Conservation (phyloP, 495 filamentous ascomycete species). For the Neurospora tetrasperma region DNA sequence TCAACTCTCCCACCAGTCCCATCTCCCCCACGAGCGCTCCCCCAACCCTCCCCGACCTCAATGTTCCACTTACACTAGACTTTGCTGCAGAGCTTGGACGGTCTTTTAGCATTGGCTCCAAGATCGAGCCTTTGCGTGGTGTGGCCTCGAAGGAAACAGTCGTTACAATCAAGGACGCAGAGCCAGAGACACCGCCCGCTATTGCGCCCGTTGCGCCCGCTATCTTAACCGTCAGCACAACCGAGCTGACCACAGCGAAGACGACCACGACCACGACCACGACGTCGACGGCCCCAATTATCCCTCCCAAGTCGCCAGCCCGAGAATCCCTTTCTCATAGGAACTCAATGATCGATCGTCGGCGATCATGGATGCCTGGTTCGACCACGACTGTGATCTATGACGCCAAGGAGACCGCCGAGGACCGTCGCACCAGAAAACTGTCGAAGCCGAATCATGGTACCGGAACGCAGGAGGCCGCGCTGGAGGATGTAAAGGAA, state of each 20-base stretch:
- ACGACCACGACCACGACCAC: slow-evolving; percentile 16
- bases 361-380: slow-evolving; percentile 35
- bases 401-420: not conserved
- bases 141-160: slow-evolving; percentile 5
- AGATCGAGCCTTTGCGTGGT: not conserved
- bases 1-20: slow-evolving; percentile 6
- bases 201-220: slow-evolving; percentile 2
- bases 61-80: not conserved
- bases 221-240: slow-evolving; percentile 3
- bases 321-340: slow-evolving; percentile 8
- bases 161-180: slow-evolving; percentile 17
- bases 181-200: slow-evolving; percentile 6
- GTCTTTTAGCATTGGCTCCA: slow-evolving; percentile 8
- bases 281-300: slow-evolving; percentile 17
- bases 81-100: not conserved
- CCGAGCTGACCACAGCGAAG: not conserved
- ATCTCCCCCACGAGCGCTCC: slow-evolving; percentile 7
- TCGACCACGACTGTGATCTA: slow-evolving; percentile 23
- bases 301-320: not conserved
- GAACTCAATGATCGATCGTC: slow-evolving; percentile 32
- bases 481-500: slow-evolving; percentile 4
- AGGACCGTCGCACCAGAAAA: slow-evolving; percentile 13
- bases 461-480: slow-evolving; percentile 2
- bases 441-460: slow-evolving; percentile 16
- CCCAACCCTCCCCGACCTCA: slow-evolving; percentile 4